Conservation (phyloP, 163 green algal genomes). For the Prototheca cutis region DNA sequence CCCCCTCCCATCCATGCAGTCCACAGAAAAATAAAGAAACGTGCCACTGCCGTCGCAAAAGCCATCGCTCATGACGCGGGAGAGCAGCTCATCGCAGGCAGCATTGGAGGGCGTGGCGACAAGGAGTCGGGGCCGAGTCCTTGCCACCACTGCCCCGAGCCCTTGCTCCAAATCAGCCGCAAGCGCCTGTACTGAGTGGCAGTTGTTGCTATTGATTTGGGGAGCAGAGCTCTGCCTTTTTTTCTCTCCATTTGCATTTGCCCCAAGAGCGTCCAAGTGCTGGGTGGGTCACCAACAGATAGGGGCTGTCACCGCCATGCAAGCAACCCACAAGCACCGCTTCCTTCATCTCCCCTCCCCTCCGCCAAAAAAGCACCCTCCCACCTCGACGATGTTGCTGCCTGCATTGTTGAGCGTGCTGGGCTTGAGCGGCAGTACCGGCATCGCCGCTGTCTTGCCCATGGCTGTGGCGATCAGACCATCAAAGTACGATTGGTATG, state of each 20-base stretch:
- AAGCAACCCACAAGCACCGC: too few relatives aligned
- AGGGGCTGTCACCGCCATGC: too few relatives aligned
- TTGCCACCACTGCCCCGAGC: neutral
- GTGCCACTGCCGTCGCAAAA: constrained; percentile 37
- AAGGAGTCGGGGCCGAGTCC: constrained; percentile 59
- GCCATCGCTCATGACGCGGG: constrained; percentile 61
- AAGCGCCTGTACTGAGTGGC: too few relatives aligned
- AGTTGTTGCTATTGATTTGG: too few relatives aligned
- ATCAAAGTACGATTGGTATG: constrained; percentile 58
- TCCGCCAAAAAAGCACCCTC: neutral
- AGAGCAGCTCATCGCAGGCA: constrained; percentile 83
- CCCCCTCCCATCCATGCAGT: too few relatives aligned
- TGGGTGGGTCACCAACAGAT: too few relatives aligned
- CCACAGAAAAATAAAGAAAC: neutral
- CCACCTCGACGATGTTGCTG: neutral
- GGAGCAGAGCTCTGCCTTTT: too few relatives aligned
- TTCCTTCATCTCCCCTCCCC: neutral
- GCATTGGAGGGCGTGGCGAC: constrained; percentile 93
- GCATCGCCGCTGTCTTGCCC: neutral
- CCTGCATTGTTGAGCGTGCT: constrained; percentile 5
- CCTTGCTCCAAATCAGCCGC: too few relatives aligned
- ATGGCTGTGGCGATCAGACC: constrained; percentile 18
- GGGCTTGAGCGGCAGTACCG: neutral
- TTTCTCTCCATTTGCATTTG: too few relatives aligned
- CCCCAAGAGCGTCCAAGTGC: too few relatives aligned